phyloP scores from a whole-genome alignment of 129 eudicot genomes.

The Lactuca saligna region DNA sequence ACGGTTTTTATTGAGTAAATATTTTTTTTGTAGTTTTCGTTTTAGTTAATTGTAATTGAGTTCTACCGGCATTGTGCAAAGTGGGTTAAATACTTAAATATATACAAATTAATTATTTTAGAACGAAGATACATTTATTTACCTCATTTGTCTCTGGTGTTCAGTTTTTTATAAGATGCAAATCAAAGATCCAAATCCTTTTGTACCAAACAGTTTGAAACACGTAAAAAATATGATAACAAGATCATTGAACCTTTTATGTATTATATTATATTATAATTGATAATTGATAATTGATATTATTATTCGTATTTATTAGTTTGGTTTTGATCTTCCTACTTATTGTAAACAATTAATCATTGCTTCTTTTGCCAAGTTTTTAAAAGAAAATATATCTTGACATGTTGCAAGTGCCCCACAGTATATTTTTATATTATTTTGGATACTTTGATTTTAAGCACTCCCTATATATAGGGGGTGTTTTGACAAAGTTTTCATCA shows the following conservation, averaged over 20 bases:
- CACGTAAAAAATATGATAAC: conserved; percentile 14
- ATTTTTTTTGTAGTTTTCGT: no score
- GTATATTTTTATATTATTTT: conserved; percentile 20
- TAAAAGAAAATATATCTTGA: conserved; percentile 9
- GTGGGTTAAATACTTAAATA: no score
- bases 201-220: neutral
- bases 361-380: conserved; percentile 37
- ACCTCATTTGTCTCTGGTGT: neutral
- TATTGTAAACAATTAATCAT: conserved; percentile 71
- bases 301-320: conserved; percentile 30
- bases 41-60: no score
- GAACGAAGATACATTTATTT: neutral
- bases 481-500: conserved; percentile 35
- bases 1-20: no score
- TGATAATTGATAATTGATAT: conserved; percentile 39
- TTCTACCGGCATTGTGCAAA: no score
- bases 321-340: conserved; percentile 65
- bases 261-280: conserved; percentile 63
- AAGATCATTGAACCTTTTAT: conserved; percentile 14
- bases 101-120: no score
- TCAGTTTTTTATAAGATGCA: neutral
- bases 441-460: conserved; percentile 17
- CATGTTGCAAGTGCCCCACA: conserved; percentile 38
- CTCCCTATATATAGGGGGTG: conserved; percentile 32
- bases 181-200: neutral